Conservation (phyloP, 164 flowering plant species). For the Magnolia sinica region DNA sequence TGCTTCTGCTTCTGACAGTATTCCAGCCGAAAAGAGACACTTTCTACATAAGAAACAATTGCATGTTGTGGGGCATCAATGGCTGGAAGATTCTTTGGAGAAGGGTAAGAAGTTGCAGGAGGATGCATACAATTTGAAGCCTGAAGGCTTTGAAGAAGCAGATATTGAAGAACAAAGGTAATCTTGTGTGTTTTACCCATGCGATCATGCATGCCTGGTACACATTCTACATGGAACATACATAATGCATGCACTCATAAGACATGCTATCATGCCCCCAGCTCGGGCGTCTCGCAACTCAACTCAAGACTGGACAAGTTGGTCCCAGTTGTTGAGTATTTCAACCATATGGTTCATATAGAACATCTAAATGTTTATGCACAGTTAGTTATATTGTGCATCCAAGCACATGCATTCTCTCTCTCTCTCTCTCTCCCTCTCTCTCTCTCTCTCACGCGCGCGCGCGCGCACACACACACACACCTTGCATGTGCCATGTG, state of each 20-base stretch:
- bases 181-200: neutral
- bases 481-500: no score
- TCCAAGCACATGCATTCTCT: no score
- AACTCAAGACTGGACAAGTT: neutral
- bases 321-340: neutral
- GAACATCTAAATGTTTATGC: neutral
- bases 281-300: no score
- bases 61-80: slow-evolving; percentile 63
- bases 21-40: slow-evolving; percentile 42
- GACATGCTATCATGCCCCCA: no score
- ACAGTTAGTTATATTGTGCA: no score
- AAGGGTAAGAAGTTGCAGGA: slow-evolving; percentile 50
- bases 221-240: no score
- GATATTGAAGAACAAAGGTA: slow-evolving; percentile 34
- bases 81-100: slow-evolving; percentile 76
- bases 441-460: no score
- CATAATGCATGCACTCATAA: neutral
- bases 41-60: slow-evolving; percentile 37
- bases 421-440: no score
- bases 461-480: no score
- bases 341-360: neutral
- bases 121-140: slow-evolving; percentile 53
- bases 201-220: neutral
- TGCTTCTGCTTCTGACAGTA: slow-evolving; percentile 30
- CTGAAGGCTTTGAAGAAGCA: slow-evolving; percentile 20